Conservation (phyloP, 2,329 filamentous ascomycete species). For the Clathrospora elynae region DNA sequence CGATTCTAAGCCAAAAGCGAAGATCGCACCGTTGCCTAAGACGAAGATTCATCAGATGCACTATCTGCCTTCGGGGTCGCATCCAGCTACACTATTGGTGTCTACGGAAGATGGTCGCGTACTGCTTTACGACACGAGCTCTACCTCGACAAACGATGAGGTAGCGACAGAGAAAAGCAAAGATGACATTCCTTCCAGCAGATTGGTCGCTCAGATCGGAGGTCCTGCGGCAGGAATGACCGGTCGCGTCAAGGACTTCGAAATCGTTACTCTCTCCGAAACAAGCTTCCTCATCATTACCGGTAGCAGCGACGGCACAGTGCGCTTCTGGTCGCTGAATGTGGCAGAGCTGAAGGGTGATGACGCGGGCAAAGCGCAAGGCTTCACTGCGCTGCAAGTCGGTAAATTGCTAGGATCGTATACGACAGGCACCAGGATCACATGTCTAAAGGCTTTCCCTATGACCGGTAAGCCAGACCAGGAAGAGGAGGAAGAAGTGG, state of each 20-base stretch:
- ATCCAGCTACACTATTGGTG: constrained; percentile 68
- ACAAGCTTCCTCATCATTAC: constrained; percentile 64
- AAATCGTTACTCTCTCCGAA: constrained; percentile 59
- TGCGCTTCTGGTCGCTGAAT: constrained; percentile 75
- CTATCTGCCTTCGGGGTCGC: constrained; percentile 65
- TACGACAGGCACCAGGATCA: constrained; percentile 86
- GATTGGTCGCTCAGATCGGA: constrained; percentile 74
- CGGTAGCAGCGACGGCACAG: constrained; percentile 81
- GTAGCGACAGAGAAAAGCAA: constrained; percentile 46
- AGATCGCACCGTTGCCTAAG: constrained; percentile 67
- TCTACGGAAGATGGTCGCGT: constrained; percentile 91
- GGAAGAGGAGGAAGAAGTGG: constrained; percentile 28
- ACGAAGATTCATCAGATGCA: constrained; percentile 84
- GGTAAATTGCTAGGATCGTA: constrained; percentile 76
- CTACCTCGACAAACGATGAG: constrained; percentile 49
- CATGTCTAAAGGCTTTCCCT: constrained; percentile 82
- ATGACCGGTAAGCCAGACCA: constrained; percentile 64
- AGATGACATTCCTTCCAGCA: constrained; percentile 62
- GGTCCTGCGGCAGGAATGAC: constrained; percentile 70
- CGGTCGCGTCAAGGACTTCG: constrained; percentile 87
- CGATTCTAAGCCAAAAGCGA: constrained; percentile 80
- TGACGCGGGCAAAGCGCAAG: constrained; percentile 21
- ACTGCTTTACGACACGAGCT: constrained; percentile 76
- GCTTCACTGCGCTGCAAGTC: constrained; percentile 53
- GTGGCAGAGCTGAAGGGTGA: constrained; percentile 29